These are phyloP conservation scores for Lupinus albus DNA, from an alignment of 306 rosid species.

Conservation along the genomic window DNA sequence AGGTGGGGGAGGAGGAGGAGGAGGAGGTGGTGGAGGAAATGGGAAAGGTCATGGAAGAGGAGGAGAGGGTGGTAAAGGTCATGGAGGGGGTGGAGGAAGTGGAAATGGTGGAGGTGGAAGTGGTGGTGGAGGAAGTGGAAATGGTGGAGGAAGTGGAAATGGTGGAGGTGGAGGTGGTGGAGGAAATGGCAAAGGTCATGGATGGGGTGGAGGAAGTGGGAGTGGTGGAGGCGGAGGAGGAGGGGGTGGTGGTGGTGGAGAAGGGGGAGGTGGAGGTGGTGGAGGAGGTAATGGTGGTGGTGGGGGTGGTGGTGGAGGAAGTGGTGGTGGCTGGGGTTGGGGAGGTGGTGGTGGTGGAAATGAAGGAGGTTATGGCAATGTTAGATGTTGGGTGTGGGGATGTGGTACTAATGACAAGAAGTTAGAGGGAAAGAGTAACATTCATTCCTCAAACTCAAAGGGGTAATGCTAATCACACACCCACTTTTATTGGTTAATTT, in stretches of 20 bases:
- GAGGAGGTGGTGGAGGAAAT: background rate
- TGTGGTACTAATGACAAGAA: constrained; percentile 30
- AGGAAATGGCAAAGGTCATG: background rate
- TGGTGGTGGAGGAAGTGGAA: background rate
- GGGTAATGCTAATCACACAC: background rate
- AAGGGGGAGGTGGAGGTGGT: too few species aligned
- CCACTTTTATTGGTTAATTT: background rate
- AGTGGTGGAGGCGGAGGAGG: constrained; percentile 21
- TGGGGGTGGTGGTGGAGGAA: too few species aligned
- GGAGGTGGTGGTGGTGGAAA: background rate
- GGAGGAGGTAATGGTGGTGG: background rate
- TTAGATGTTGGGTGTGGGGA: constrained; percentile 49
- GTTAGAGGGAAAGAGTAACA: constrained; percentile 7
- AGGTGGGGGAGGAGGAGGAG: background rate
- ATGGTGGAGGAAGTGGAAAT: accelerated
- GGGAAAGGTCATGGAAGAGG: background rate
- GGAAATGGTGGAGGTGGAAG: constrained; percentile 10
- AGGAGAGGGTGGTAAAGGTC: background rate
- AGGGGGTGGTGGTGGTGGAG: background rate
- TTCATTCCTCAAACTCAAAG: constrained; percentile 14
- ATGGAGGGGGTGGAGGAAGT: constrained; percentile 19
- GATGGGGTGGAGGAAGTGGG: background rate
- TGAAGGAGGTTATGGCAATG: constrained; percentile 22
- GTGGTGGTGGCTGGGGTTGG: background rate
- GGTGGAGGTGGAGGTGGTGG: background rate